phyloP scores from a whole-genome alignment of 805 yeast genomes.

The Nakazawaea populi region DNA sequence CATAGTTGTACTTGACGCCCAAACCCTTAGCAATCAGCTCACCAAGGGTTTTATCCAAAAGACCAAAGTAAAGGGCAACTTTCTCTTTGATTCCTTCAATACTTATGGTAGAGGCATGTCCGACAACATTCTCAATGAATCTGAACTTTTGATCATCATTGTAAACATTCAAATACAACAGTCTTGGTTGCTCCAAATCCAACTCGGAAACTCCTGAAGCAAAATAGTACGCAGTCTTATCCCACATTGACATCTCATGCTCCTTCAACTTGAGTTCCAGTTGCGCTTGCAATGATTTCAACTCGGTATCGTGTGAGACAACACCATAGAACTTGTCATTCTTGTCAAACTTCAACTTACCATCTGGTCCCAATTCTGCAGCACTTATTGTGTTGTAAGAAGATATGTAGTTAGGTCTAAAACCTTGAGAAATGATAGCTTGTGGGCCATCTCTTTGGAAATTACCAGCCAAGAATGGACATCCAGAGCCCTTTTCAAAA shows the following conservation, averaged over 20 bases:
- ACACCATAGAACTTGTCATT: conserved; percentile 26
- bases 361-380: conserved; percentile 12
- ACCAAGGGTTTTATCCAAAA: conserved; percentile 35
- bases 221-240: conserved; percentile 29
- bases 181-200: conserved; percentile 43
- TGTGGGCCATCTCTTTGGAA: conserved; percentile 61
- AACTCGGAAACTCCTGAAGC: conserved; percentile 35
- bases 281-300: conserved; percentile 23
- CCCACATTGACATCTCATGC: conserved; percentile 33
- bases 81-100: conserved; percentile 26
- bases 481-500: conserved; percentile 23
- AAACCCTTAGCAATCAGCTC: conserved; percentile 34
- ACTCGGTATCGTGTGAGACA: conserved; percentile 22
- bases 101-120: conserved; percentile 30
- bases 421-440: conserved; percentile 41
- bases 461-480: conserved; percentile 45
- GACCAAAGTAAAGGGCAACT: conserved; percentile 36
- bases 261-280: conserved; percentile 22
- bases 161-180: conserved; percentile 33
- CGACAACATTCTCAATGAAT: conserved; percentile 31
- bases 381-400: conserved; percentile 26
- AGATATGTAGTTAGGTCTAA: conserved; percentile 48
- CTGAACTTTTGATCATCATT: conserved; percentile 24
- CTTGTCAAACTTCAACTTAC: conserved; percentile 19
- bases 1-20: conserved; percentile 28